Evolutionary conservation across 495 filamentous ascomycete species (phyloP).

Genomic region (Podospora appendiculata): DNA sequence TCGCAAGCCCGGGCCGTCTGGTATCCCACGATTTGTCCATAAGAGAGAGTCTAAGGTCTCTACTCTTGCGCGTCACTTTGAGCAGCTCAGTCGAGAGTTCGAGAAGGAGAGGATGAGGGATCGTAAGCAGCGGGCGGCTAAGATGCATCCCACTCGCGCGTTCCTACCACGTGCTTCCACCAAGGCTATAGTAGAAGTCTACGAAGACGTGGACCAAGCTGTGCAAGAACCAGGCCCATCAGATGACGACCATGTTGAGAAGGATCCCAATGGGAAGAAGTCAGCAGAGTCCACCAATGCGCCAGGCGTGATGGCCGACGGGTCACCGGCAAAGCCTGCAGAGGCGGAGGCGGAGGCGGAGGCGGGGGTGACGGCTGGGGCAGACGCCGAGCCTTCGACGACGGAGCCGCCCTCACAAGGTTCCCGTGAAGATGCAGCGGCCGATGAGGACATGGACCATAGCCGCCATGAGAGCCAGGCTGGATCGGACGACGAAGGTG

Average conservation of each 20-base stretch:
- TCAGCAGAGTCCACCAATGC: constrained; percentile 10
- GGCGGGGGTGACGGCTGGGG: too few species aligned
- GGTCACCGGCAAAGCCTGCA: constrained; percentile 17
- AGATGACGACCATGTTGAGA: constrained; percentile 49
- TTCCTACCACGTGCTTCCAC: constrained; percentile 82
- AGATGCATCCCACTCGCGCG: constrained; percentile 68
- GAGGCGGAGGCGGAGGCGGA: constrained; percentile 5
- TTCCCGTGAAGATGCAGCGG: constrained; percentile 30
- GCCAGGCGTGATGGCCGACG: constrained; percentile 21
- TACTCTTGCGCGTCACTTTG: constrained; percentile 86
- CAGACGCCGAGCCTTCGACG: constrained; percentile 3
- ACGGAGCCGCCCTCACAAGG: constrained; percentile 16
- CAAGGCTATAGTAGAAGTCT: constrained; percentile 92
- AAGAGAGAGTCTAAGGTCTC: constrained; percentile 70
- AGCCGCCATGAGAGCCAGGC: constrained; percentile 43
- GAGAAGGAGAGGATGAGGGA: constrained; percentile 90
- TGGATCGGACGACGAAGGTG: constrained; percentile 60
- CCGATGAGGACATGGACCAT: constrained; percentile 44
- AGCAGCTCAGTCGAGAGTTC: constrained; percentile 92
- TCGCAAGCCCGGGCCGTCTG: constrained; percentile 57
- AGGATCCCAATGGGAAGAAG: constrained; percentile 12
- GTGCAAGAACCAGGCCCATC: constrained; percentile 74
- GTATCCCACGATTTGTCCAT: constrained; percentile 81
- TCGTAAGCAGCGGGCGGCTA: constrained; percentile 71
- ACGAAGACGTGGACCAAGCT: constrained; percentile 84